A percentile compares a stretch with the other conserved stretches of the same genome.
phyloP scores from a whole-genome alignment of 441 rosid genomes.

The Gossypium schwendimanii region DNA sequence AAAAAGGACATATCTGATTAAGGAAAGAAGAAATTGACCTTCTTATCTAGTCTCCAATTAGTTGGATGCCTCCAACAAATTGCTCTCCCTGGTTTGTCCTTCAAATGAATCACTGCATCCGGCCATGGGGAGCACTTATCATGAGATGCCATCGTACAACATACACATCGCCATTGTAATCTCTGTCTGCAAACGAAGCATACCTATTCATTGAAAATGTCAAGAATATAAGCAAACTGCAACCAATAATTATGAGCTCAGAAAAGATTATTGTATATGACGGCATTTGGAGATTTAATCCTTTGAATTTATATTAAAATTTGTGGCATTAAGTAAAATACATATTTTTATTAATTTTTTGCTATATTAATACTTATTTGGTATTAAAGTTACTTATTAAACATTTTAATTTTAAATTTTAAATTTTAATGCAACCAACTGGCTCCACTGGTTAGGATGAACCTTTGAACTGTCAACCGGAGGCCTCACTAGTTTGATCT shows the following conservation, averaged over 20 bases:
- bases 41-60: slow-evolving; percentile 57
- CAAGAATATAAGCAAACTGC: background rate
- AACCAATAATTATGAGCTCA: background rate
- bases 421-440: no score
- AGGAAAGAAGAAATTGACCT: slow-evolving; percentile 78
- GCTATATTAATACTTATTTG: no score
- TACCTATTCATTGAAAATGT: slow-evolving; percentile 35
- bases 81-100: slow-evolving; percentile 54
- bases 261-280: background rate
- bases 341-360: background rate
- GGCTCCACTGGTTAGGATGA: no score
- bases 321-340: background rate
- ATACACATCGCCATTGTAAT: slow-evolving; percentile 64
- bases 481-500: background rate
- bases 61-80: slow-evolving; percentile 89
- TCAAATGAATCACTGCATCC: slow-evolving; percentile 48
- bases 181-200: slow-evolving; percentile 76
- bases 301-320: background rate
- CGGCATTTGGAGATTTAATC: background rate
- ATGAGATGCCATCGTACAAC: slow-evolving; percentile 67
- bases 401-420: no score
- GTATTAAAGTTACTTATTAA: no score
- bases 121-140: slow-evolving; percentile 84
- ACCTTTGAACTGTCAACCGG: no score
- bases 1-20: slow-evolving; percentile 17